Evolutionary conservation across 2,329 filamentous ascomycete genomes (phyloP).

Genomic region (Knufia fluminis): DNA sequence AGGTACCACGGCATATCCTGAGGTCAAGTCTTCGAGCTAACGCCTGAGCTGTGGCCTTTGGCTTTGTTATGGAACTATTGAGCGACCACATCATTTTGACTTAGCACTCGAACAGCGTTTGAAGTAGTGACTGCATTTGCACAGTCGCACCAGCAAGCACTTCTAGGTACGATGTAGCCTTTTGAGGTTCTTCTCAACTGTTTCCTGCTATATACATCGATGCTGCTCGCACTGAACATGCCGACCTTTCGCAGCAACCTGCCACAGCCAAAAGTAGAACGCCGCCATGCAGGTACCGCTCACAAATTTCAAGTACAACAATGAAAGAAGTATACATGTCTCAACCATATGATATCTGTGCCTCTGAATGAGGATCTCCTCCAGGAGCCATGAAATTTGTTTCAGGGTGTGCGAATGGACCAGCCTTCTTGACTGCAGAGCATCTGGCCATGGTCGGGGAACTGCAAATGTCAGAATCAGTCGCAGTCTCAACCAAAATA

Average conservation of each 20-base stretch:
- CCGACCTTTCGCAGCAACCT: too few relatives aligned
- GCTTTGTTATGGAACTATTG: too few relatives aligned
- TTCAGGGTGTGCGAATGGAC: slow-evolving; percentile 50
- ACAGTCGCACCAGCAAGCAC: background rate
- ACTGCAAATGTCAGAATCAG: slow-evolving; percentile 40
- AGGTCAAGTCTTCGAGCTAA: too few relatives aligned
- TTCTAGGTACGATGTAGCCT: too few relatives aligned
- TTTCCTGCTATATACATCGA: background rate
- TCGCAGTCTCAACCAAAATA: slow-evolving; percentile 8
- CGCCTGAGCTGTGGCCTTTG: too few relatives aligned
- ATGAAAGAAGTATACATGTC: background rate
- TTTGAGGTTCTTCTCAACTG: too few relatives aligned
- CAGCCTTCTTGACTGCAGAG: slow-evolving; percentile 80
- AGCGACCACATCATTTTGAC: too few relatives aligned
- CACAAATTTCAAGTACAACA: background rate
- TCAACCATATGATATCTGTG: background rate
- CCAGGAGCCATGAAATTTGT: slow-evolving; percentile 73
- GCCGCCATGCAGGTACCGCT: background rate
- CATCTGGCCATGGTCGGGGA: slow-evolving; percentile 98
- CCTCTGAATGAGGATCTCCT: slow-evolving; percentile 39
- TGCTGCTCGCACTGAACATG: background rate
- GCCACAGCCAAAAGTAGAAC: background rate
- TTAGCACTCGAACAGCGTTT: too few relatives aligned
- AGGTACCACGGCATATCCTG: too few relatives aligned
- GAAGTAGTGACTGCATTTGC: too few relatives aligned